Base-by-base conservation (phyloP, 1,284 basidiomycete species). In the Ustilago vetiveriae region DNA sequence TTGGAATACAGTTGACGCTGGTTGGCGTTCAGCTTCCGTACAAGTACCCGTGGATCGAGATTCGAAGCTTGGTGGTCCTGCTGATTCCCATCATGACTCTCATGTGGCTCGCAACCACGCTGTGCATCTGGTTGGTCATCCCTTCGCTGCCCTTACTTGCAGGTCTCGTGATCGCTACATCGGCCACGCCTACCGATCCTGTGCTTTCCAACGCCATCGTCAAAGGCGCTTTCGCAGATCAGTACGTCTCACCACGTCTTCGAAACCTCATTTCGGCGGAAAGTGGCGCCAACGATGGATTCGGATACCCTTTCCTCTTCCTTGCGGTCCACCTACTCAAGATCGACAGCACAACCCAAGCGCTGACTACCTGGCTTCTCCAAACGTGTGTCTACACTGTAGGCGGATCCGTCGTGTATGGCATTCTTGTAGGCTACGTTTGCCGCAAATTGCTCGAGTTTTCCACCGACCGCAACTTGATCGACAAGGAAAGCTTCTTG, bases 201-300 rank as follows among this genome's bases (percentile, higher is more conserved):
- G 75, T 78, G 8, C 49, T 78, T 7, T 71, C 70, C 30, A 77
- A 75, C 37, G 62, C 73, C 17, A 73, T 78, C 32, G 72, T 76
- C 42, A 77, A 76, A 32, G 76, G 76, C 23, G 73, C 72, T 1
- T 78, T 78, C 26, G 76, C 76, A 0, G 76, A 78, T 29, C 69
- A 75, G 52, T 75, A 77, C 55, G 71, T 78, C 37, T 71, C 70
- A 32, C 70, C 73, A 8, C 56, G 76, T 3, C 43, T 78, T 19
- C 59, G 76, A 21, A 77, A 78, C 36, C 52, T 78, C 30, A 74
- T 78, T 57, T 75, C 68, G 9, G 76, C 67, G n/a, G 76, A 78
- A 53, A 69, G 62, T 16, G 76, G 76, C n/a, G 62, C 66, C 21
- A 78, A 77, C 38, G 76, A 78, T 24, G 76, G 76, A 24, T 67